phyloP scores from a whole-genome alignment of 2,329 filamentous ascomycete species.

The Neofusicoccum ribis region DNA sequence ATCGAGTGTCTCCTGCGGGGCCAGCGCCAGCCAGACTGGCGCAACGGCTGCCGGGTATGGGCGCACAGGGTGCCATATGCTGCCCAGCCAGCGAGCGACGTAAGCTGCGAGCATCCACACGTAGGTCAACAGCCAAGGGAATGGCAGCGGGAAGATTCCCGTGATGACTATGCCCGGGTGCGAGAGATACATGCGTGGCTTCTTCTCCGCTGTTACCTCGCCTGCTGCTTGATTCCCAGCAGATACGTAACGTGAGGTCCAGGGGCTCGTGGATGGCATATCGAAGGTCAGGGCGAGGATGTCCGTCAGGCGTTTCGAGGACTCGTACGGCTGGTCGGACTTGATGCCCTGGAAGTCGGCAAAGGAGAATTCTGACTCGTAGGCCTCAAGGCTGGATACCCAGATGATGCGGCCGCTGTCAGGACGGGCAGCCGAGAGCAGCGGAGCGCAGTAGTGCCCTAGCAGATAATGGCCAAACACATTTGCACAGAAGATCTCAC shows the following conservation, averaged over 20 bases:
- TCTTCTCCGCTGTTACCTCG: constrained; percentile 24
- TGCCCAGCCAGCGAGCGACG: constrained; percentile 74
- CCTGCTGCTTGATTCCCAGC: constrained; percentile 23
- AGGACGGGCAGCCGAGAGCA: constrained; percentile 58
- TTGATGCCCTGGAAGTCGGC: constrained; percentile 75
- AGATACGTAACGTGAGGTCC: constrained; percentile 58
- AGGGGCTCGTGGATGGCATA: constrained; percentile 63
- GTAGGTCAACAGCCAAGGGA: constrained; percentile 68
- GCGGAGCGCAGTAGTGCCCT: constrained; percentile 73
- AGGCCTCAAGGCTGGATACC: constrained; percentile 79
- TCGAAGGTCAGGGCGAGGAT: constrained; percentile 72
- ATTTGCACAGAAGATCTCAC: constrained; percentile 85
- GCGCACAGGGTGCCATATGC: constrained; percentile 81
- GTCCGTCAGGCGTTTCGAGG: constrained; percentile 84
- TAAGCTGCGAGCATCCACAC: constrained; percentile 63
- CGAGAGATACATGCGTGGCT: constrained; percentile 70
- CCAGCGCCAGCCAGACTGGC: constrained; percentile 75
- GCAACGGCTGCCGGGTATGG: constrained; percentile 75
- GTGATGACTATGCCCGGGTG: constrained; percentile 89
- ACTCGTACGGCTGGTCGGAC: constrained; percentile 72
- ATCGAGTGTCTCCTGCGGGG: constrained; percentile 63
- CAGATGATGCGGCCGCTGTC: constrained; percentile 72
- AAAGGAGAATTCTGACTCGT: constrained; percentile 56
- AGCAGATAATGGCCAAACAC: constrained; percentile 95
- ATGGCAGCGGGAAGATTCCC: constrained; percentile 72